Percentiles rank a stretch among this genome's conserved stretches.
phyloP scores from a whole-genome alignment of 805 yeast genomes.

The Saccharomycopsis capsularis region DNA sequence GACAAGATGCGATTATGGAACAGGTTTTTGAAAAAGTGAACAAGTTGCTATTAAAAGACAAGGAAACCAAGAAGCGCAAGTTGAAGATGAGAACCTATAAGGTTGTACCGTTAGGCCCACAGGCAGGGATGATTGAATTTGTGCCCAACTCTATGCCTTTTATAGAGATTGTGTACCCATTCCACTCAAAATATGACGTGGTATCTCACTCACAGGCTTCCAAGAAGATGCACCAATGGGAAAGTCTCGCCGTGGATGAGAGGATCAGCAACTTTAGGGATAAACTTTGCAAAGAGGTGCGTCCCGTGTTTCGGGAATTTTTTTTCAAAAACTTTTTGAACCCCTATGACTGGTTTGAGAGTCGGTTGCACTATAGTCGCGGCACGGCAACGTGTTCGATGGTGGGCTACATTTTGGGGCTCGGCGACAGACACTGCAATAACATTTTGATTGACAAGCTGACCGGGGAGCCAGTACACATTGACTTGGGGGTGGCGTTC shows the following conservation, averaged over 20 bases:
- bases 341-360: slow-evolving; percentile 68
- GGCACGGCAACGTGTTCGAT: slow-evolving; percentile 84
- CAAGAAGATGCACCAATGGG: slow-evolving; percentile 51
- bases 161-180: slow-evolving; percentile 55
- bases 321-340: slow-evolving; percentile 61
- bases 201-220: slow-evolving; percentile 54
- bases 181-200: slow-evolving; percentile 48
- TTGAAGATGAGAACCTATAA: slow-evolving; percentile 74
- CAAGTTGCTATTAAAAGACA: slow-evolving; percentile 47
- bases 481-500: slow-evolving; percentile 93
- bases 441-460: slow-evolving; percentile 73
- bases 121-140: slow-evolving; percentile 84
- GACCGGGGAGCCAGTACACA: slow-evolving; percentile 93
- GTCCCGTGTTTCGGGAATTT: slow-evolving; percentile 64
- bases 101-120: slow-evolving; percentile 84
- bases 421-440: slow-evolving; percentile 94
- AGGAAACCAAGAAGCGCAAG: slow-evolving; percentile 47
- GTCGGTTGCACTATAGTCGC: slow-evolving; percentile 57
- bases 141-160: slow-evolving; percentile 71
- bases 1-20: slow-evolving; percentile 97
- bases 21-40: slow-evolving; percentile 91
- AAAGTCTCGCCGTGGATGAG: slow-evolving; percentile 36
- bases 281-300: slow-evolving; percentile 41
- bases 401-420: slow-evolving; percentile 80
- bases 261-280: slow-evolving; percentile 39